Percentiles rank a stretch among this genome's conserved stretches.
phyloP scores from a whole-genome alignment of 169 alveolate species.

The Plasmodium inui region DNA sequence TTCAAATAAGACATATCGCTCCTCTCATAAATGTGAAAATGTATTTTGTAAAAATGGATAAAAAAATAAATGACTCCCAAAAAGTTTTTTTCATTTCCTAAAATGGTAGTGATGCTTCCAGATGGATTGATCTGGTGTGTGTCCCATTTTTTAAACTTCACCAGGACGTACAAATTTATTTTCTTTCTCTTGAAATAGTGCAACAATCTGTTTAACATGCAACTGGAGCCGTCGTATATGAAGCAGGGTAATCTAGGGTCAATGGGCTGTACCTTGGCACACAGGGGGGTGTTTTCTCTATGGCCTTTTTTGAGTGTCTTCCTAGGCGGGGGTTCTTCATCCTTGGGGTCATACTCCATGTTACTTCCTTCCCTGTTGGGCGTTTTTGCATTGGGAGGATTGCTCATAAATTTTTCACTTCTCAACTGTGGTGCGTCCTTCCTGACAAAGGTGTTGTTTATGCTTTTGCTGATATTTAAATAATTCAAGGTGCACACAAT shows the following conservation, averaged over 20 bases:
- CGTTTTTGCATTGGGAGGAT: background rate
- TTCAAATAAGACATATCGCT: constrained; percentile 38
- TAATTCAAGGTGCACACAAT: constrained; percentile 49
- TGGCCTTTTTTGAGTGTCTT: background rate
- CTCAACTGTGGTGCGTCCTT: constrained; percentile 5
- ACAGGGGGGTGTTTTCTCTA: background rate
- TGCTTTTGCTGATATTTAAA: constrained; percentile 34
- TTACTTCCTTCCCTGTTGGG: background rate
- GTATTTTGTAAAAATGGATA: constrained; percentile 48
- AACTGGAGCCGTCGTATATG: constrained; percentile 26
- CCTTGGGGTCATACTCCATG: background rate
- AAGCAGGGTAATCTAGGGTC: constrained; percentile 64
- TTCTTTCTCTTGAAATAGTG: constrained; percentile 41
- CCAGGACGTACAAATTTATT: constrained; percentile 41
- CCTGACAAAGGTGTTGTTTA: constrained; percentile 40
- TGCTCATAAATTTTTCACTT: background rate
- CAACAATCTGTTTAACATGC: constrained; percentile 6
- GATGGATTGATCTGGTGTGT: constrained; percentile 49
- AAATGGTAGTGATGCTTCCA: constrained; percentile 59
- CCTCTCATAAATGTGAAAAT: constrained; percentile 36
- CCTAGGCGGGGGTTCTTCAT: background rate
- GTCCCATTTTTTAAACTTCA: constrained; percentile 63
- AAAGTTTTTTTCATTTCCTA: constrained; percentile 67
- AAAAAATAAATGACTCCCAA: constrained; percentile 63
- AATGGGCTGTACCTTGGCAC: constrained; percentile 49